Percentiles rank a stretch among this genome's conserved stretches.
Conservation (phyloP, 2,329 filamentous ascomycete genomes). For the Akanthomyces dipterigenus region DNA sequence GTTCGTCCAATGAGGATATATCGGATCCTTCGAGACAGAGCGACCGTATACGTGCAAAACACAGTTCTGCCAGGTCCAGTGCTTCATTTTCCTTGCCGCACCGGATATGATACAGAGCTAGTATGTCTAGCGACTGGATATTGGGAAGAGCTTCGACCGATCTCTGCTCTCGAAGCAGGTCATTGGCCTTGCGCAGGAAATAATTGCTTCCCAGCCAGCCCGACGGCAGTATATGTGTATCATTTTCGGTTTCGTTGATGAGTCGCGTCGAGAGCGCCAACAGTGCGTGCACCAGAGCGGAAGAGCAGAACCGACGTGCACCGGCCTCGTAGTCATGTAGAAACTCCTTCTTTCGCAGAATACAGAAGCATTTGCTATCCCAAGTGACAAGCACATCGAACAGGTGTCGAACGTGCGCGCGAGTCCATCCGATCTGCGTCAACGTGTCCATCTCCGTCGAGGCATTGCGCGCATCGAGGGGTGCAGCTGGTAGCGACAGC, state of each 20-base stretch:
- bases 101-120: constrained; percentile 11
- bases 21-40: neutral
- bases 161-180: neutral
- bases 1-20: neutral
- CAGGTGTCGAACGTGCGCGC: constrained; percentile 7
- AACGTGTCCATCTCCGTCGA: neutral
- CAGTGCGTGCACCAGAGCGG: constrained; percentile 13
- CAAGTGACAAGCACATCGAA: constrained; percentile 10
- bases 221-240: neutral
- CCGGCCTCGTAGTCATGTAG: constrained; percentile 16
- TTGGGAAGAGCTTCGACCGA: constrained; percentile 4
- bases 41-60: neutral
- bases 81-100: constrained; percentile 10
- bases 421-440: constrained; percentile 11
- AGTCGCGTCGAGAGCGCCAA: constrained; percentile 9
- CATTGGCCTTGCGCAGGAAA: constrained; percentile 7
- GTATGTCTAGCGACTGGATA: constrained; percentile 13
- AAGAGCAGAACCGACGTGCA: constrained; percentile 11
- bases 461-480: neutral
- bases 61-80: constrained; percentile 2
- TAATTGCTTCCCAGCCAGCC: constrained; percentile 7
- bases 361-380: constrained; percentile 15
- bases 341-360: constrained; percentile 21
- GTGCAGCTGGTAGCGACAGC: neutral
- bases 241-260: neutral